phyloP scores from a whole-genome alignment of 2,329 filamentous ascomycete species.

The Aspergillus brunneoviolaceus region DNA sequence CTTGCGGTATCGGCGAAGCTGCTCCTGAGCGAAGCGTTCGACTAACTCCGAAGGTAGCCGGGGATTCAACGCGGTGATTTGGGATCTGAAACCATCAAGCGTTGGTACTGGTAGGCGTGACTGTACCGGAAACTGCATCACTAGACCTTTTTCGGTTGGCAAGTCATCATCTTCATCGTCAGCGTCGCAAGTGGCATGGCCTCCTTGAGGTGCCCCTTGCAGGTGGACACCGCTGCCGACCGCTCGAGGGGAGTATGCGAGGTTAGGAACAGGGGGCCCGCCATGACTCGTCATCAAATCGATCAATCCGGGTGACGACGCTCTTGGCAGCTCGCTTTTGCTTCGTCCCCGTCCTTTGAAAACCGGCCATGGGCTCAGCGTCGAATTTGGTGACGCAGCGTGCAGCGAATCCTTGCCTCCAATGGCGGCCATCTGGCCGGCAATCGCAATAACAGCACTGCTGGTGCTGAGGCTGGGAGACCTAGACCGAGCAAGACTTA shows the following conservation, averaged over 20 bases:
- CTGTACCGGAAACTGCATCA: constrained; percentile 60
- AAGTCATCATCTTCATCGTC: constrained; percentile 58
- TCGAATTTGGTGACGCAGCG: constrained; percentile 41
- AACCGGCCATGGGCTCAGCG: constrained; percentile 45
- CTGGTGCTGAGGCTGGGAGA: constrained; percentile 43
- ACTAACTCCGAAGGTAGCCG: constrained; percentile 66
- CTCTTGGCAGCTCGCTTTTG: constrained; percentile 56
- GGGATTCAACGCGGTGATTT: constrained; percentile 74
- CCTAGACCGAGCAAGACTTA: constrained; percentile 40
- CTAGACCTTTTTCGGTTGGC: constrained; percentile 59
- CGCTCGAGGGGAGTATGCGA: constrained; percentile 46
- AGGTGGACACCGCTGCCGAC: constrained; percentile 19
- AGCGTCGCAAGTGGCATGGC: constrained; percentile 35
- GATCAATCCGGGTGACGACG: constrained; percentile 45
- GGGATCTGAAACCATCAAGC: constrained; percentile 71
- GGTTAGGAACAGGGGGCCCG: constrained; percentile 58
- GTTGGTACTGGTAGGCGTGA: constrained; percentile 71
- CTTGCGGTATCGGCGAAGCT: constrained; percentile 74
- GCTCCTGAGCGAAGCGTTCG: constrained; percentile 79
- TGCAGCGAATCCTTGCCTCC: constrained; percentile 59
- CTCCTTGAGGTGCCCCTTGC: constrained; percentile 11
- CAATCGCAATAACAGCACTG: constrained; percentile 45
- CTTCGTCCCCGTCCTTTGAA: constrained; percentile 54
- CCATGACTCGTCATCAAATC: constrained; percentile 58
- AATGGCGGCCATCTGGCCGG: constrained; percentile 47